Conservation (phyloP, 2,329 filamentous ascomycete species). For the Seiridium unicorne region DNA sequence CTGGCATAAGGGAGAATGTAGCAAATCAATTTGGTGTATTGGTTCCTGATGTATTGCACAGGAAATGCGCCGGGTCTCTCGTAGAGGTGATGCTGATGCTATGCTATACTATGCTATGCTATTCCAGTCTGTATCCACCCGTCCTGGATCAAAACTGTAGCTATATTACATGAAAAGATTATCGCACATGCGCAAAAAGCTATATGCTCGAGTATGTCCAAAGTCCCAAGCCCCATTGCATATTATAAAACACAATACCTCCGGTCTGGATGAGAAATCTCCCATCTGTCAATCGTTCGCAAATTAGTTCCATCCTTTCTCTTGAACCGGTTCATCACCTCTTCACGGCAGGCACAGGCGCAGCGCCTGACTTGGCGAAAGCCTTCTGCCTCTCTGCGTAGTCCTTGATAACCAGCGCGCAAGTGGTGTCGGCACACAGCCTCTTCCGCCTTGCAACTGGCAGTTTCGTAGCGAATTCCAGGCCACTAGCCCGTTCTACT, state of each 20-base stretch:
- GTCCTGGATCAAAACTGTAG: not conserved
- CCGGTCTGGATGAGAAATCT: not conserved
- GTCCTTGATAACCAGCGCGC: constrained; percentile 80
- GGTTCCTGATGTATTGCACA: not conserved
- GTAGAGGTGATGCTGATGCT: constrained; percentile 2
- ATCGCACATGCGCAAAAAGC: not conserved
- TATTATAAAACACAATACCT: constrained; percentile 2
- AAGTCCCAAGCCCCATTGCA: not conserved
- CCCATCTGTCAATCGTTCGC: not conserved
- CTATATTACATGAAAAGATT: not conserved
- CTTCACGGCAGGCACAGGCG: constrained; percentile 12
- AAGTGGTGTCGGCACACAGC: constrained; percentile 83
- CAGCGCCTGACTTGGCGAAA: constrained; percentile 39
- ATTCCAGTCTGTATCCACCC: not conserved
- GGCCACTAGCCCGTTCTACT: constrained; percentile 84
- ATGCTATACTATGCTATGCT: constrained; percentile 17
- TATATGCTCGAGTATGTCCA: not conserved
- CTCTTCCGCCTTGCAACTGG: constrained; percentile 70
- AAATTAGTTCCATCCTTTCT: not conserved
- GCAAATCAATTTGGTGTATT: not conserved
- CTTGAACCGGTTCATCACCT: not conserved
- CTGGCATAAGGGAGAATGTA: not conserved
- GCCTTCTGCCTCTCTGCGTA: constrained; percentile 64
- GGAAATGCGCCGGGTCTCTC: too few relatives aligned
- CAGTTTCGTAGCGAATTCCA: constrained; percentile 86